Conservation (phyloP, 441 rosid species). For the Euphorbia neoarborescens region DNA sequence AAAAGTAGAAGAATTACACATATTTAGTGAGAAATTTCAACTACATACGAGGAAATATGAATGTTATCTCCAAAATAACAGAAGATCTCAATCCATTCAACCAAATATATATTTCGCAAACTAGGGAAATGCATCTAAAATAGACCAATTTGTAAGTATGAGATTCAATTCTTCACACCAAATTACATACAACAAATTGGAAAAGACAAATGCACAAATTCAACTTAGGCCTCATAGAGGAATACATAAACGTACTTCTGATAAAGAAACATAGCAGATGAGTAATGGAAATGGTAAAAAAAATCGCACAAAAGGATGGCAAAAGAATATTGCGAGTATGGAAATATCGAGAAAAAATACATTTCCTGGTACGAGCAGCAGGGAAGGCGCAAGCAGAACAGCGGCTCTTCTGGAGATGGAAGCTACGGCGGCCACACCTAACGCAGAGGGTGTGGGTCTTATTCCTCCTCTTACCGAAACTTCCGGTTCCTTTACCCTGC, state of each 20-base stretch:
- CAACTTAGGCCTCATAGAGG: too few relatives aligned
- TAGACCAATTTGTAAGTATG: background rate
- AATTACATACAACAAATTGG: background rate
- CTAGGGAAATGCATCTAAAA: background rate
- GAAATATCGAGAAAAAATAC: background rate
- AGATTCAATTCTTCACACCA: background rate
- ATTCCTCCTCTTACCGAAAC: background rate
- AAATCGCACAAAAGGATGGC: too few relatives aligned
- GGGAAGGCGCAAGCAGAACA: background rate
- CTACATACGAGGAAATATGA: background rate
- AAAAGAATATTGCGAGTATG: too few relatives aligned
- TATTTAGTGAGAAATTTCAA: background rate
- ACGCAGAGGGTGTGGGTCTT: background rate
- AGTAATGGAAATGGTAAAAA: too few relatives aligned
- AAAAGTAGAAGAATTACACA: background rate
- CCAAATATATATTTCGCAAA: background rate
- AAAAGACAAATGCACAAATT: too few relatives aligned
- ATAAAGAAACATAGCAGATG: too few relatives aligned
- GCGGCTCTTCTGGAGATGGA: background rate
- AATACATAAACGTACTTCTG: too few relatives aligned
- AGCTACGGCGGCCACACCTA: too few relatives aligned
- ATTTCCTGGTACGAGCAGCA: background rate
- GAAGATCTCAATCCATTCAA: background rate
- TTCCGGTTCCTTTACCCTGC: background rate
- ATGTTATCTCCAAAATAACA: background rate